phyloP scores from a whole-genome alignment of 2,329 filamentous ascomycete genomes.

The Hypoxylon sp. region DNA sequence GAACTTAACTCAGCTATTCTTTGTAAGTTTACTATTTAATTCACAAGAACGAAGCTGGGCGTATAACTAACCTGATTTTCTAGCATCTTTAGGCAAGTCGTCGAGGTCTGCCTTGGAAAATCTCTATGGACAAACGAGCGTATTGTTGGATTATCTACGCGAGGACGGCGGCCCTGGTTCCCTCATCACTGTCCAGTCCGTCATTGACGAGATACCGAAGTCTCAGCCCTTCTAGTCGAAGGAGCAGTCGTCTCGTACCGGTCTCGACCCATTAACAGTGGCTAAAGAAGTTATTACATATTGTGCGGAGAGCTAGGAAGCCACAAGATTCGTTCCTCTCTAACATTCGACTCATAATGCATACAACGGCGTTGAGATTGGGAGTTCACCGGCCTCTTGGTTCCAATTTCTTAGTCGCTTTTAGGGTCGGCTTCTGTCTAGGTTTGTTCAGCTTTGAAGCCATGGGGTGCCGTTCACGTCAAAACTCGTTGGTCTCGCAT shows the following conservation, averaged over 20 bases:
- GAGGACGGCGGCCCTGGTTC: slow-evolving; percentile 85
- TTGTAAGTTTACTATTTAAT: slow-evolving; percentile 69
- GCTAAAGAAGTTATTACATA: not conserved
- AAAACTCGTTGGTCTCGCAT: slow-evolving; percentile 1
- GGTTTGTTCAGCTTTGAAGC: slow-evolving; percentile 8
- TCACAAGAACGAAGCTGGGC: not conserved
- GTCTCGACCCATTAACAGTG: not conserved
- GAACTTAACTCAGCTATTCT: slow-evolving; percentile 95
- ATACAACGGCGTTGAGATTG: slow-evolving; percentile 13
- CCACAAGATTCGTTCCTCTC: not conserved
- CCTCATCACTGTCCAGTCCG: slow-evolving; percentile 76
- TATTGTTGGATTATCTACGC: slow-evolving; percentile 85
- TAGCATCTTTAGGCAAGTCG: slow-evolving; percentile 91
- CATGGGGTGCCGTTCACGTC: not conserved
- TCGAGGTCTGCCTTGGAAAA: slow-evolving; percentile 88
- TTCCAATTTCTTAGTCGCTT: not conserved
- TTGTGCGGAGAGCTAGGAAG: not conserved
- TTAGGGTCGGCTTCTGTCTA: not conserved
- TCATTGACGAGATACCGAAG: slow-evolving; percentile 64
- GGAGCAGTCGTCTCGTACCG: not conserved
- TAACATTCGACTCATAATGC: slow-evolving; percentile 7
- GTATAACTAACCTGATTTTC: slow-evolving; percentile 30
- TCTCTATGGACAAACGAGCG: slow-evolving; percentile 87
- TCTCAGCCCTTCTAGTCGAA: slow-evolving; percentile 50
- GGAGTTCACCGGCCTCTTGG: slow-evolving; percentile 6